Evolutionary conservation across 164 flowering plant genomes (phyloP).

Genomic region (Warburgia ugandensis): DNA sequence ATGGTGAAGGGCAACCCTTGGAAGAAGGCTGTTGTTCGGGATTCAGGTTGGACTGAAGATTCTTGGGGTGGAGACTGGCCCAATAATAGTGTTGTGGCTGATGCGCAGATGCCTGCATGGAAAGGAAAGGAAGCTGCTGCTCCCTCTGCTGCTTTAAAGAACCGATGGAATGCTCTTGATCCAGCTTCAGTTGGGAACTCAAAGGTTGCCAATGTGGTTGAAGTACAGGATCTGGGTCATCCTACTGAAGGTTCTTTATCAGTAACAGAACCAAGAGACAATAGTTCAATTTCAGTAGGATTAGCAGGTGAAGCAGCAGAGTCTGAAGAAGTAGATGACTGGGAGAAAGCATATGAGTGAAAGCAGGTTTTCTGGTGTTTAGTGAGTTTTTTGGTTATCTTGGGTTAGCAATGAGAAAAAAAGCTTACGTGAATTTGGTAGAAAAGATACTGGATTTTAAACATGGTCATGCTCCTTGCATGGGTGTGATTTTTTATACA

Average conservation of each 20-base stretch:
- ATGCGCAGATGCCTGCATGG: slow-evolving; percentile 30
- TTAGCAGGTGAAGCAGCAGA: slow-evolving; percentile 12
- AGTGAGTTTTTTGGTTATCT: background rate
- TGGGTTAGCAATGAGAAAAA: no score
- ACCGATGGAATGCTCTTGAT: slow-evolving; percentile 61
- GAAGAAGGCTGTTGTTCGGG: slow-evolving; percentile 76
- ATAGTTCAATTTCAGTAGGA: slow-evolving; percentile 12
- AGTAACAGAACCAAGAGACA: slow-evolving; percentile 13
- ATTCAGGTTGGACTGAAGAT: slow-evolving; percentile 41
- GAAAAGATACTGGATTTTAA: no score
- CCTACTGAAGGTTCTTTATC: slow-evolving; percentile 4
- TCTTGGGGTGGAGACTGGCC: slow-evolving; percentile 62
- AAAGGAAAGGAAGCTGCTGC: slow-evolving; percentile 37
- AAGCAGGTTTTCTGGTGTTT: background rate
- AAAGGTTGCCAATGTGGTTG: slow-evolving; percentile 12
- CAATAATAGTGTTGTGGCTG: slow-evolving; percentile 15
- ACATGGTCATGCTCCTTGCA: no score
- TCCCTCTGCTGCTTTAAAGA: slow-evolving; percentile 35
- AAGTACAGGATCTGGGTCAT: slow-evolving; percentile 10
- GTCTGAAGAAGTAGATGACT: slow-evolving; percentile 74
- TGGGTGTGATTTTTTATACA: background rate
- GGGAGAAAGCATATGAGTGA: slow-evolving; percentile 78
- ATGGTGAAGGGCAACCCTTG: slow-evolving; percentile 40
- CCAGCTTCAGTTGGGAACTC: slow-evolving; percentile 24
- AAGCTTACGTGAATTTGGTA: no score